Evolutionary conservation across 371 early-diverging fungal species (phyloP).

Genomic region (Saksenaea vasiformis): DNA sequence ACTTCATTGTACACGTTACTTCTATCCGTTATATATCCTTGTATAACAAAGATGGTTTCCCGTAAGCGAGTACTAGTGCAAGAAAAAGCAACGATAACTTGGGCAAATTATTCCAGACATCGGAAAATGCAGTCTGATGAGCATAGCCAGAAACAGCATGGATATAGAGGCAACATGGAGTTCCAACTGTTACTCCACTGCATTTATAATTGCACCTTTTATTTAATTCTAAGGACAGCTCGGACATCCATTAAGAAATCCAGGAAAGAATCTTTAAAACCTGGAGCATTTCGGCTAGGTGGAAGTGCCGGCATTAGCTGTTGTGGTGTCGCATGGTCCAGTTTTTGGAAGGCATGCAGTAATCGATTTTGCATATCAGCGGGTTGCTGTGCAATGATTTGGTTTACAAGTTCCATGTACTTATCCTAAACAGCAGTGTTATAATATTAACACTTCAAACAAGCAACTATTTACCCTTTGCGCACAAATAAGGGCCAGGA

Average conservation of each 20-base stretch:
- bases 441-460: neutral
- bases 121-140: no score
- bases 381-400: constrained; percentile 57
- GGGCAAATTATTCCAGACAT: no score
- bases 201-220: constrained; percentile 12
- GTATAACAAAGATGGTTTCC: no score
- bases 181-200: neutral
- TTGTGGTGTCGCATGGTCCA: constrained; percentile 42
- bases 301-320: constrained; percentile 18
- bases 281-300: constrained; percentile 25
- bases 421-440: constrained; percentile 17
- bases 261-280: constrained; percentile 53
- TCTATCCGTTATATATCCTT: no score
- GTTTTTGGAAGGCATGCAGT: constrained; percentile 48
- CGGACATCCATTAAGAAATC: constrained; percentile 67
- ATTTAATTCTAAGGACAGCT: constrained; percentile 69
- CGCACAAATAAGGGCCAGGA: constrained; percentile 56
- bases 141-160: neutral
- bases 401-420: constrained; percentile 41
- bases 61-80: no score
- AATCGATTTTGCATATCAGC: constrained; percentile 50
- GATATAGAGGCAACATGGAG: neutral
- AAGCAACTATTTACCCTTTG: constrained; percentile 45
- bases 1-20: no score
- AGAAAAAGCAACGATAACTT: no score